phyloP scores from a whole-genome alignment of 345 rosid genomes.

The Lepidium sativum region DNA sequence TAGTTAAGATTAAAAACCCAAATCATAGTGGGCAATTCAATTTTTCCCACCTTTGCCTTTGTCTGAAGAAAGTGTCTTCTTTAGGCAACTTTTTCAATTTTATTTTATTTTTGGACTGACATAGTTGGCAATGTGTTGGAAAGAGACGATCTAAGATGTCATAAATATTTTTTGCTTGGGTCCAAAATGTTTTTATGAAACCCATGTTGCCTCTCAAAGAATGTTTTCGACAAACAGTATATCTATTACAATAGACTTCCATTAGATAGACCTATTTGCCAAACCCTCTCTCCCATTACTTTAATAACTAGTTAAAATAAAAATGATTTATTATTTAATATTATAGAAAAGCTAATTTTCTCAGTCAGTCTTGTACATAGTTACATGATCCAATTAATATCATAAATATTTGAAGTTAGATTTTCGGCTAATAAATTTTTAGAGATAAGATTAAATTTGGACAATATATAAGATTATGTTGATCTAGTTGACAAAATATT shows the following conservation, averaged over 20 bases:
- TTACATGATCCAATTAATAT: too few relatives aligned
- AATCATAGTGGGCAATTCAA: conserved; percentile 23
- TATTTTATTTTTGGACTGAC: conserved; percentile 15
- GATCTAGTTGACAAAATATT: too few relatives aligned
- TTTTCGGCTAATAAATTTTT: too few relatives aligned
- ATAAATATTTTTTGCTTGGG: not conserved
- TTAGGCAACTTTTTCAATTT: conserved; percentile 26
- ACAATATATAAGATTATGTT: too few relatives aligned
- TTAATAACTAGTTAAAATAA: too few relatives aligned
- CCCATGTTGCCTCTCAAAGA: conserved; percentile 26
- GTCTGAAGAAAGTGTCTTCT: conserved; percentile 46
- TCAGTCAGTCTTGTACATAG: too few relatives aligned
- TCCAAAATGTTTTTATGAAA: conserved; percentile 6
- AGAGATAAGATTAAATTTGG: too few relatives aligned
- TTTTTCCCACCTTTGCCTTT: conserved; percentile 46
- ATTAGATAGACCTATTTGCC: conserved; percentile 8
- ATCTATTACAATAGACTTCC: not conserved
- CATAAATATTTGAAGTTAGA: too few relatives aligned
- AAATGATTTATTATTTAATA: too few relatives aligned
- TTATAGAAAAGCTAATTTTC: too few relatives aligned
- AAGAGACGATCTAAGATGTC: conserved; percentile 29
- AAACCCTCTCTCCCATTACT: conserved; percentile 14
- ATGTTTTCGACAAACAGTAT: conserved; percentile 18
- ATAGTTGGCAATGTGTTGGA: conserved; percentile 35
- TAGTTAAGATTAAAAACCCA: conserved; percentile 15